Percentiles rank a stretch among this genome's conserved stretches.
phyloP scores from a whole-genome alignment of 495 filamentous ascomycete genomes.

The Ramalina intermedia region DNA sequence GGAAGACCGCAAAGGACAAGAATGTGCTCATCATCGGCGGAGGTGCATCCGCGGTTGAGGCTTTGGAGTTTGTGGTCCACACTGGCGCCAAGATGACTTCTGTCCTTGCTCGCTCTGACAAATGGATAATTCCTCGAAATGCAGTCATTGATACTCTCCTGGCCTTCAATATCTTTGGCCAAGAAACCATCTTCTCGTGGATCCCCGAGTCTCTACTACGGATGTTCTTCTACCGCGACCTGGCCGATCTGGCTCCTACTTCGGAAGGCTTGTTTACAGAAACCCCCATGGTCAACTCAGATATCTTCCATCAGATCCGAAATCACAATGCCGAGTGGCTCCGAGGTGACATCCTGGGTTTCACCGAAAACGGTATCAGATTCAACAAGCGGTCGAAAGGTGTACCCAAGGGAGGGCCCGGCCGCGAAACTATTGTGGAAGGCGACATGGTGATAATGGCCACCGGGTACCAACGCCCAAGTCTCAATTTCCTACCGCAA shows the following conservation, averaged over 20 bases:
- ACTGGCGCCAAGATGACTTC: conserved; percentile 51
- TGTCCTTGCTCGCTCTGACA: conserved; percentile 64
- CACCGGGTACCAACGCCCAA: conserved; percentile 64
- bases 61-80: conserved; percentile 61
- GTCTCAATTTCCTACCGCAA: conserved; percentile 56
- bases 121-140: conserved; percentile 82
- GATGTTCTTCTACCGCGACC: conserved; percentile 73
- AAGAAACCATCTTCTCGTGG: conserved; percentile 58
- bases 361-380: conserved; percentile 46
- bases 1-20: conserved; percentile 55
- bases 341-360: conserved; percentile 58
- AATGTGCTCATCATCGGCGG: conserved; percentile 63
- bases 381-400: conserved; percentile 60
- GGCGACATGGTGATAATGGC: conserved; percentile 74
- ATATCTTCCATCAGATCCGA: conserved; percentile 67
- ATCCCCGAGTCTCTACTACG: conserved; percentile 63
- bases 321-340: conserved; percentile 62
- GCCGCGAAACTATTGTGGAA: conserved; percentile 42
- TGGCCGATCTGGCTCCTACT: conserved; percentile 59
- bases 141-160: conserved; percentile 58
- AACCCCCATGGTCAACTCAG: conserved; percentile 76
- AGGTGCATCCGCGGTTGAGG: conserved; percentile 72
- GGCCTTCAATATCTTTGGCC: conserved; percentile 63
- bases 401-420: conserved; percentile 59
- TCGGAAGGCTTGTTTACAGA: conserved; percentile 61